A percentile compares a stretch with the other conserved stretches of the same genome.
These are phyloP conservation scores for Cucumis cinereus DNA, from an alignment of 306 rosid species.

Conservation along the genomic window DNA sequence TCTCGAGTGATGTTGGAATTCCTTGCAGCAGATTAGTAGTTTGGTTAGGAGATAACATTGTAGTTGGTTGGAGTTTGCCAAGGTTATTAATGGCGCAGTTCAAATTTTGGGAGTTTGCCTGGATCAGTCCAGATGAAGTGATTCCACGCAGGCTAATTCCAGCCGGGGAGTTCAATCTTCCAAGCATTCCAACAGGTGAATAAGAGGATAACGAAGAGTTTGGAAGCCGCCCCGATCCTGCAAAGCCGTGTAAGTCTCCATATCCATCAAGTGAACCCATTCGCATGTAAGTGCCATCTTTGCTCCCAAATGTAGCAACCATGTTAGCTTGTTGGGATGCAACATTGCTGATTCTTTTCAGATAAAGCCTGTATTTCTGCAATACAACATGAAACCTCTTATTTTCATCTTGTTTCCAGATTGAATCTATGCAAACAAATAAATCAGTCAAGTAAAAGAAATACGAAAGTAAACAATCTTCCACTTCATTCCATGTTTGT, in stretches of 20 bases:
- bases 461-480: background rate
- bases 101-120: constrained; percentile 25
- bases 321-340: constrained; percentile 30
- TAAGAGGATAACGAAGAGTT: constrained; percentile 33
- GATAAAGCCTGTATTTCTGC: constrained; percentile 64
- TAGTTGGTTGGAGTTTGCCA: constrained; percentile 30
- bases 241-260: constrained; percentile 27
- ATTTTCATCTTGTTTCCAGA: background rate
- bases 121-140: constrained; percentile 31
- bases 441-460: background rate
- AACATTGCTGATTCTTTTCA: constrained; percentile 24
- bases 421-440: background rate
- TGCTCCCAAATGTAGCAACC: constrained; percentile 26
- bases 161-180: constrained; percentile 34
- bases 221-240: constrained; percentile 33
- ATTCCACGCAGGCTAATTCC: constrained; percentile 35
- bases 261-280: constrained; percentile 32
- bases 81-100: constrained; percentile 22
- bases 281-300: constrained; percentile 35
- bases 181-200: constrained; percentile 32
- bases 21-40: constrained; percentile 34
- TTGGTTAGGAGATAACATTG: constrained; percentile 30
- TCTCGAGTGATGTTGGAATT: constrained; percentile 39
- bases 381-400: background rate
- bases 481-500: background rate